phyloP scores from a whole-genome alignment of 768 basidiomycete genomes.

The Tulasnella sp. region DNA sequence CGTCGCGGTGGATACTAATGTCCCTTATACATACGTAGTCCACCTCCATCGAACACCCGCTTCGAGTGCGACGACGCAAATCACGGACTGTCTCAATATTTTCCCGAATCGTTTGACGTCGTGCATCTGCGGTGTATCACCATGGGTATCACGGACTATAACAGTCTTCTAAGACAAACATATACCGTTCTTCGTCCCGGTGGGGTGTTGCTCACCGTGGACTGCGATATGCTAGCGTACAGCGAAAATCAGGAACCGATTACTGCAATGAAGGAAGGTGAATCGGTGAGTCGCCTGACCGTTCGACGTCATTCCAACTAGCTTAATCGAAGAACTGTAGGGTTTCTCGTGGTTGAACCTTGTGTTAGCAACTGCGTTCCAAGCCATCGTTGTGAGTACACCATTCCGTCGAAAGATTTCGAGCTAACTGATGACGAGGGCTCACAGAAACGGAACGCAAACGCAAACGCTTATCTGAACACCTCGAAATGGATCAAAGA shows the following conservation, averaged over 20 bases:
- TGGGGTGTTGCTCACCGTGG: background rate
- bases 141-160: background rate
- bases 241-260: background rate
- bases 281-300: background rate
- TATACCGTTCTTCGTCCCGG: background rate
- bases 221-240: background rate
- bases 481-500: background rate
- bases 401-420: too few species aligned
- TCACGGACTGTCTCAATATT: background rate
- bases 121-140: constrained; percentile 1
- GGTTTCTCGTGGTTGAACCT: background rate
- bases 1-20: too few species aligned
- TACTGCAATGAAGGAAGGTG: background rate
- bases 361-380: background rate
- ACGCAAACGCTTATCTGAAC: background rate
- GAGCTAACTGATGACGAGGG: too few species aligned
- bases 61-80: constrained; percentile 6
- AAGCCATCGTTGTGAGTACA: background rate
- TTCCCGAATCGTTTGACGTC: background rate
- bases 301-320: background rate
- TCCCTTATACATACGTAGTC: too few species aligned
- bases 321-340: background rate
- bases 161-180: background rate
- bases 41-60: background rate
- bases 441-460: background rate